Percentiles rank a stretch among this genome's conserved stretches.
phyloP scores from a whole-genome alignment of 1,139 yeast genomes.

The Saccharomycopsis crataegensis region DNA sequence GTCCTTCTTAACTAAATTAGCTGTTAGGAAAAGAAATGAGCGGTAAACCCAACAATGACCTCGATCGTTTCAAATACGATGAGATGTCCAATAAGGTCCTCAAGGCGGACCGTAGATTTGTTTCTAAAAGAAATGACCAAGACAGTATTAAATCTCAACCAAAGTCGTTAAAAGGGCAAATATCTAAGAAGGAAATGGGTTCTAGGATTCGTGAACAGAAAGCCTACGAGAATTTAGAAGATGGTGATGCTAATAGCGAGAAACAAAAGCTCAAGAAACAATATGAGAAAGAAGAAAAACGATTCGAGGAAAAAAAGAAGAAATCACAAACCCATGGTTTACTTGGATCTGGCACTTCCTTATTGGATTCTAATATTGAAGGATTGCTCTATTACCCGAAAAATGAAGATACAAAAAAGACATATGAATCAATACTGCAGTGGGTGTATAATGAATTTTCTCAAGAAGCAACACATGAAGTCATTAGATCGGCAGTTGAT shows the following conservation, averaged over 20 bases:
- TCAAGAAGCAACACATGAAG: conserved; percentile 50
- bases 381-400: conserved; percentile 45
- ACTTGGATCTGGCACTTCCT: conserved; percentile 23
- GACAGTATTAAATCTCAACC: conserved; percentile 56
- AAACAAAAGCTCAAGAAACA: conserved; percentile 20
- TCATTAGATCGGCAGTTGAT: conserved; percentile 54
- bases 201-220: conserved; percentile 29
- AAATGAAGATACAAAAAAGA: conserved; percentile 36
- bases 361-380: conserved; percentile 31
- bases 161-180: conserved; percentile 59
- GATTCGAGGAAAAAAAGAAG: neutral
- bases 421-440: conserved; percentile 39
- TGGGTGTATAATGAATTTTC: conserved; percentile 45
- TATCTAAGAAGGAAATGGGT: conserved; percentile 67
- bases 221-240: conserved; percentile 9
- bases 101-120: conserved; percentile 45
- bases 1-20: no score
- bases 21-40: no score
- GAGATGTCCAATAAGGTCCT: conserved; percentile 76
- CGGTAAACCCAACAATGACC: conserved; percentile 19
- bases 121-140: conserved; percentile 32
- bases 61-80: conserved; percentile 42
- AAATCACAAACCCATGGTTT: neutral
- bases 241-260: conserved; percentile 23
- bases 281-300: conserved; percentile 15